phyloP scores from a whole-genome alignment of 139 green algal species.

The Coccomyxa sp. region DNA sequence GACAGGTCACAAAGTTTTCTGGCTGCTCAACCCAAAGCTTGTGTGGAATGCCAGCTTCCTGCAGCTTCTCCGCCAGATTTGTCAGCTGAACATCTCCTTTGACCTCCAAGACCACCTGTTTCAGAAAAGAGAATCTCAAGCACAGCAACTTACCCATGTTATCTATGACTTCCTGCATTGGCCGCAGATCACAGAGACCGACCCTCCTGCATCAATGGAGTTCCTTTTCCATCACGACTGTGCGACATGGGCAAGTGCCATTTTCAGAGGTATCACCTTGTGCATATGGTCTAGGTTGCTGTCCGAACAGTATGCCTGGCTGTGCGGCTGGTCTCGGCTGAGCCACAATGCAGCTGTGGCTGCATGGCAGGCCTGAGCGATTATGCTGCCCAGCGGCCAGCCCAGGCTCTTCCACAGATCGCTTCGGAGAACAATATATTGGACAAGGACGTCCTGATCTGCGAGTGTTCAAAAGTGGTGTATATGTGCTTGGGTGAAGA shows the following conservation, averaged over 20 bases:
- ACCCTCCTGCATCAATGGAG: not conserved
- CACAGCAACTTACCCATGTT: not conserved
- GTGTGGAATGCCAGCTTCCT: slow-evolving; percentile 64
- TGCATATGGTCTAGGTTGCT: slow-evolving; percentile 87
- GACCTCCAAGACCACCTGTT: slow-evolving; percentile 90
- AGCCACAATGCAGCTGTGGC: slow-evolving; percentile 78
- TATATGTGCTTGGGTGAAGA: too few species aligned
- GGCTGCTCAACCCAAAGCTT: slow-evolving; percentile 97
- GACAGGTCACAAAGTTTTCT: slow-evolving; percentile 82
- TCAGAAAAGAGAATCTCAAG: not conserved
- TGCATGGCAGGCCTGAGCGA: slow-evolving; percentile 89
- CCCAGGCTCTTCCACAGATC: slow-evolving; percentile 75
- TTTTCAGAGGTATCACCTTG: slow-evolving; percentile 59
- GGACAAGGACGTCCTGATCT: slow-evolving; percentile 50
- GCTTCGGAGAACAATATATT: slow-evolving; percentile 90
- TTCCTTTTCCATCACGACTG: not conserved
- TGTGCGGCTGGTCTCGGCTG: slow-evolving; percentile 41
- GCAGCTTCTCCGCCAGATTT: slow-evolving; percentile 66
- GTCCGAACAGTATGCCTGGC: slow-evolving; percentile 57
- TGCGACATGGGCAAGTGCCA: not conserved
- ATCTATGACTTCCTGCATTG: too few species aligned
- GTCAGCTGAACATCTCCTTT: slow-evolving; percentile 78
- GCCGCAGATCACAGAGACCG: not conserved
- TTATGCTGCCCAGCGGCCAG: slow-evolving; percentile 89
- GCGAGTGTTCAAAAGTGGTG: too few species aligned